Percentiles rank a stretch among this genome's conserved stretches.
Conservation (phyloP, 208 protist species). For the Leishmania braziliensis region DNA sequence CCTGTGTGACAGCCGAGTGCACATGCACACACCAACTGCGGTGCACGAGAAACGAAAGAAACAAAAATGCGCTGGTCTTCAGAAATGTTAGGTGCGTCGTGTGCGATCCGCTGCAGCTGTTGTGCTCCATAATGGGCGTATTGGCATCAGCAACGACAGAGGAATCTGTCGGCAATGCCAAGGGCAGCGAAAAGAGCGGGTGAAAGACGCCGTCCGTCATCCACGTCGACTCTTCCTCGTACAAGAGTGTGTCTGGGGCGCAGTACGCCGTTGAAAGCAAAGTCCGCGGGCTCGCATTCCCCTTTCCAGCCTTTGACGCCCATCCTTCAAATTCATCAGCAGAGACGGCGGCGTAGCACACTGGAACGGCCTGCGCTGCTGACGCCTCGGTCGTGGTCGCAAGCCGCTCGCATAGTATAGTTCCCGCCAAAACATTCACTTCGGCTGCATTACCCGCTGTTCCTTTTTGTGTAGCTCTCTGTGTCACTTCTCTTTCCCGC, state of each 20-base stretch:
- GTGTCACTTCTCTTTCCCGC: background rate
- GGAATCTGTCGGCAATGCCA: background rate
- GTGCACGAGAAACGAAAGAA: constrained; percentile 31
- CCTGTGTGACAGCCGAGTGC: constrained; percentile 4
- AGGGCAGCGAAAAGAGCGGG: constrained; percentile 7
- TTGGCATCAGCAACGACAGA: background rate
- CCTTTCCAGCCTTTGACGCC: background rate
- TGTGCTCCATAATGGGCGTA: background rate
- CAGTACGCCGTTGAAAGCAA: background rate
- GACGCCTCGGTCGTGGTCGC: background rate
- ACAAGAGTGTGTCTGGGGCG: background rate
- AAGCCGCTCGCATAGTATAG: constrained; percentile 1
- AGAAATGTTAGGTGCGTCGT: constrained; percentile 4
- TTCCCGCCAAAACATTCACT: background rate
- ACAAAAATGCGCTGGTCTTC: constrained; percentile 32
- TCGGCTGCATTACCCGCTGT: background rate
- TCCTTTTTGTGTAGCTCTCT: background rate
- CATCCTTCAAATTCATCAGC: constrained; percentile 1
- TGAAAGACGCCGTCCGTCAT: constrained; percentile 1
- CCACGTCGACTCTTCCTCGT: constrained; percentile 11
- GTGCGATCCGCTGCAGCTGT: background rate
- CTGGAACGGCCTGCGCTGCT: background rate
- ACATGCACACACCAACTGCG: constrained; percentile 25
- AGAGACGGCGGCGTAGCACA: background rate
- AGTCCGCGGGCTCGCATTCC: background rate